Evolutionary conservation across 2,329 filamentous ascomycete species (phyloP).

Genomic region (Monosporascus sp.): DNA sequence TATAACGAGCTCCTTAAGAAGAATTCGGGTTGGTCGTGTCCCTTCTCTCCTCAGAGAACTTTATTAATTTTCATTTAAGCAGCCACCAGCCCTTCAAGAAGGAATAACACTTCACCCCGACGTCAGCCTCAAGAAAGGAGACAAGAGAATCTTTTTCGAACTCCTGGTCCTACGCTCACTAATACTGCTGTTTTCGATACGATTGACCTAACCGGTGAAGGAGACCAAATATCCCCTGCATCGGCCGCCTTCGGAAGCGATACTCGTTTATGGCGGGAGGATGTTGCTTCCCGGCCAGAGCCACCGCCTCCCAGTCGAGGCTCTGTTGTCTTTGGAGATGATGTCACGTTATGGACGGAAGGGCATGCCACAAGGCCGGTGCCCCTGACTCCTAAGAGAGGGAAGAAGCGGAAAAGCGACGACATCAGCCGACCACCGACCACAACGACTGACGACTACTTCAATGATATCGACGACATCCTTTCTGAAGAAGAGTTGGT

Average conservation of each 20-base stretch:
- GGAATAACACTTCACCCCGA: slow-evolving; percentile 19
- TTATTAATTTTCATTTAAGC: not conserved
- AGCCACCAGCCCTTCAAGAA: slow-evolving; percentile 5
- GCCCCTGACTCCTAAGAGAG: slow-evolving; percentile 29
- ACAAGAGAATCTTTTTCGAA: slow-evolving; percentile 17
- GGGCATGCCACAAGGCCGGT: slow-evolving; percentile 34
- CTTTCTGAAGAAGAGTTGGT: slow-evolving; percentile 25
- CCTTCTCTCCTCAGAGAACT: not conserved
- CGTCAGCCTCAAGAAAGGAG: slow-evolving; percentile 9
- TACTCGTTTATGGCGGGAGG: slow-evolving; percentile 20
- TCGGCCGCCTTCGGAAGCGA: slow-evolving; percentile 20
- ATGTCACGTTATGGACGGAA: slow-evolving; percentile 37
- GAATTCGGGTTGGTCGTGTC: slow-evolving; percentile 7
- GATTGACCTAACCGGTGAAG: slow-evolving; percentile 29
- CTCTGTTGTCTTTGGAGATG: slow-evolving; percentile 22
- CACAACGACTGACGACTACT: slow-evolving; percentile 35
- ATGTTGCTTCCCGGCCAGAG: slow-evolving; percentile 27
- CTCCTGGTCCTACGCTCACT: slow-evolving; percentile 23
- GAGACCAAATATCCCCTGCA: slow-evolving; percentile 18
- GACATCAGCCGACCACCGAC: slow-evolving; percentile 34
- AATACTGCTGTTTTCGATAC: slow-evolving; percentile 24
- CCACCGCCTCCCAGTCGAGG: slow-evolving; percentile 16
- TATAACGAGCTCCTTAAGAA: slow-evolving; percentile 30
- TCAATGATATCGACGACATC: slow-evolving; percentile 49
- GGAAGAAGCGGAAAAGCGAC: slow-evolving; percentile 49